A percentile compares a stretch with the other conserved stretches of the same genome.
Conservation (phyloP, 2,329 filamentous ascomycete species). For the Amauroascus verrucosus region DNA sequence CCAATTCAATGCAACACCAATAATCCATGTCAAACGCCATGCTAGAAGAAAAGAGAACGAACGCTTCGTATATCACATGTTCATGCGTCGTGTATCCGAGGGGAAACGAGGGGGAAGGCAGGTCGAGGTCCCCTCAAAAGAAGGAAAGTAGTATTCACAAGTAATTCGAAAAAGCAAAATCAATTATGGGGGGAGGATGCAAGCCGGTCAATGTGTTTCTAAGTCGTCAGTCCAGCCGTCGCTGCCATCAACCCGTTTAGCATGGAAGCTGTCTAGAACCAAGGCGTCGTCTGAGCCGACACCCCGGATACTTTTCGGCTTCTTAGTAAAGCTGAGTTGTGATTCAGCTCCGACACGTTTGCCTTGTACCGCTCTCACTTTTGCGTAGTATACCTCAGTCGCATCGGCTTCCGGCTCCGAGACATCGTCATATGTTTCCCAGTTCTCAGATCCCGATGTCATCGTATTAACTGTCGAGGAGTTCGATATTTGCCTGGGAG, state of each 20-base stretch:
- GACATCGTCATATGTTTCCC: slow-evolving; percentile 89
- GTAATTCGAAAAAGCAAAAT: slow-evolving; percentile 5
- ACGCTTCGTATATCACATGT: background rate
- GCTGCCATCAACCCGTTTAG: slow-evolving; percentile 40
- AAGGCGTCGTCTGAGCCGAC: slow-evolving; percentile 36
- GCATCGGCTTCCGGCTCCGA: slow-evolving; percentile 65
- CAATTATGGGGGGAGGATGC: background rate
- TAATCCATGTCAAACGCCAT: background rate
- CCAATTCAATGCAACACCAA: slow-evolving; percentile 3
- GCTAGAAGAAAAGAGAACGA: background rate
- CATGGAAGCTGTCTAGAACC: slow-evolving; percentile 34
- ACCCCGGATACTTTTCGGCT: slow-evolving; percentile 39
- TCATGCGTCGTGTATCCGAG: background rate
- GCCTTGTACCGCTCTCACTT: slow-evolving; percentile 56
- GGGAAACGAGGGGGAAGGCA: background rate
- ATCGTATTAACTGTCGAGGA: slow-evolving; percentile 55
- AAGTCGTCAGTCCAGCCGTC: slow-evolving; percentile 47
- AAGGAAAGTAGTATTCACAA: background rate
- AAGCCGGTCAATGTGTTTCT: slow-evolving; percentile 29
- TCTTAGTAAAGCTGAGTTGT: slow-evolving; percentile 28
- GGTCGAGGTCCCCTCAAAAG: background rate
- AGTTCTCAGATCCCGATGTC: slow-evolving; percentile 82
- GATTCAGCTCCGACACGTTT: slow-evolving; percentile 49
- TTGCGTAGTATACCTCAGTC: slow-evolving; percentile 70
- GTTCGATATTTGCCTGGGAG: slow-evolving; percentile 58